Base-by-base conservation (phyloP, 768 basidiomycete species). In the Daedalea quercina region DNA sequence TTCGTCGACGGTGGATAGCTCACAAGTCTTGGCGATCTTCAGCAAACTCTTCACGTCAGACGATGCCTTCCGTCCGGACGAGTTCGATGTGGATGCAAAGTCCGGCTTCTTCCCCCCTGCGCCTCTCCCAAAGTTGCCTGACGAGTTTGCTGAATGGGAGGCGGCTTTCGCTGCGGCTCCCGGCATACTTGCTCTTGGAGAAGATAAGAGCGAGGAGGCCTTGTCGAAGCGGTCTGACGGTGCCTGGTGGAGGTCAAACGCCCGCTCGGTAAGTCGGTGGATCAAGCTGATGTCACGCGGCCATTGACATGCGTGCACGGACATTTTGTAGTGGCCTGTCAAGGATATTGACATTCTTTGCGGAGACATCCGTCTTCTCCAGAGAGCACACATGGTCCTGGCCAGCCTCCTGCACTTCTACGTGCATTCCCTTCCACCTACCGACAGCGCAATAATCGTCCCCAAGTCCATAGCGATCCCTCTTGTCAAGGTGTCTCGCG, bases 381-480 rank as follows among this genome's bases (percentile, higher is more conserved):
- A 93, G 57, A 82, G 94, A 44, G 93, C 92, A 1, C 93, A 97
- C 71, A 75, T 87, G 65, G 88, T 96, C 45, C 77, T 98, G 33
- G 81, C 94, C 7, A 96, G 88, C 77, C 79, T 97, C 44, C 75
- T 89, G 43, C 89, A 92, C 70, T 90, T 91, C 66, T 99, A 93
- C 69, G 83, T 85, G 23, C 94, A 97, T 69, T 90, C 90, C 1
- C 76, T 80, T 35, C 84, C 84, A 8, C 67, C 70, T 3, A 60
- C 69, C 17, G 62, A 70, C 31, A 54, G 64, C 44, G 65, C 69
- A 47, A 66, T 82, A 37, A 62, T 76, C 47, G 80, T 99, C 31
- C 95, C 95, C 2, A 75, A 79, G 54, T 77, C 85, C 9, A 73
- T 99, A 37, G 78, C 90, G 1, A 68, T 89, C 22, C 94, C 95